Conservation (phyloP, 2,329 filamentous ascomycete species). For the Ophiostoma australiae region DNA sequence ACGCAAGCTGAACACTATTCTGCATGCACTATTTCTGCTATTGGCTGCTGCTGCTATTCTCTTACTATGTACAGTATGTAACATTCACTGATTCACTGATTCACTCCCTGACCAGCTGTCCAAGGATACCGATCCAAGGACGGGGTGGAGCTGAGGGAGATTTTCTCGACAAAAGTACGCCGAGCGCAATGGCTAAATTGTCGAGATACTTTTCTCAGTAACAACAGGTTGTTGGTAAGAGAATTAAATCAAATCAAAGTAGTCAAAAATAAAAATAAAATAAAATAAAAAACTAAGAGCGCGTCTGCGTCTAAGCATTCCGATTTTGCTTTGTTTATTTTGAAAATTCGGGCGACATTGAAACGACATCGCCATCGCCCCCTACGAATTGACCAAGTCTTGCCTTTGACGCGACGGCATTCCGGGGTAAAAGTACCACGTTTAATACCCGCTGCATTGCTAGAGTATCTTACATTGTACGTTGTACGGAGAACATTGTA, state of each 20-base stretch:
- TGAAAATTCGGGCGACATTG: background rate
- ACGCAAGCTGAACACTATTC: background rate
- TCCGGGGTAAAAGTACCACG: conserved; percentile 1
- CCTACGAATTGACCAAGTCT: background rate
- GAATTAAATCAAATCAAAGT: background rate
- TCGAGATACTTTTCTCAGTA: too few species aligned
- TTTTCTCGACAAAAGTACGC: background rate
- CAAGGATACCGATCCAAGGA: background rate
- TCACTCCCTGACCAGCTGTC: background rate
- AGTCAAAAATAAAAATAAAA: too few species aligned
- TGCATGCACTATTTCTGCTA: background rate
- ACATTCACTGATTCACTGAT: background rate
- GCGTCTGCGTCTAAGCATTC: background rate
- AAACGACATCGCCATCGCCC: background rate
- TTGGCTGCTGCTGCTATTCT: too few species aligned
- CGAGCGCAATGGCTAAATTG: background rate
- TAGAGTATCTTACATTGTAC: too few species aligned
- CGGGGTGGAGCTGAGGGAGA: conserved; percentile 5
- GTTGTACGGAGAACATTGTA: background rate
- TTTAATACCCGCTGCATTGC: background rate
- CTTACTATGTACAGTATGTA: too few species aligned
- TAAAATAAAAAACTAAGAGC: background rate
- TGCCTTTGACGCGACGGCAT: background rate
- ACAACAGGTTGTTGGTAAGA: background rate
- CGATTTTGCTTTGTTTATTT: background rate